A percentile compares a stretch with the other conserved stretches of the same genome.
These are phyloP conservation scores for Tricholoma sp. DNA, from an alignment of 768 basidiomycete genomes.

Conservation along the genomic window DNA sequence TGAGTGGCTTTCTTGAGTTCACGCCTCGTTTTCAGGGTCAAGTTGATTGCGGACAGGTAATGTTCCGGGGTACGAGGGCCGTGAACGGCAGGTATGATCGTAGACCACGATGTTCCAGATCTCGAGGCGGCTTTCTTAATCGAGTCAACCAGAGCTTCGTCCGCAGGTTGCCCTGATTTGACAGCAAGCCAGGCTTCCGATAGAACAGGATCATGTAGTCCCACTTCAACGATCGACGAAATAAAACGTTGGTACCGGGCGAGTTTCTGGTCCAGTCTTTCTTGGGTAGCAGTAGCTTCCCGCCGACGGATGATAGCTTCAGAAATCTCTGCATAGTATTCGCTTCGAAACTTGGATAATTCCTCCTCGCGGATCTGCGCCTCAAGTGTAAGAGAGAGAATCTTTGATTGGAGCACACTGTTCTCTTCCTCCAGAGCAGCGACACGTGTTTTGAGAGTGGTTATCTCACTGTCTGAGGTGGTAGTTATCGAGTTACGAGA, in stretches of 20 bases:
- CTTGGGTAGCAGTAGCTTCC: slow-evolving; percentile 19
- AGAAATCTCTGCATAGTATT: slow-evolving; percentile 23
- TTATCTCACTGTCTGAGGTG: neutral
- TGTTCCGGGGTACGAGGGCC: slow-evolving; percentile 26
- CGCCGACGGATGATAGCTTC: slow-evolving; percentile 19
- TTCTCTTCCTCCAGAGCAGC: slow-evolving; percentile 24
- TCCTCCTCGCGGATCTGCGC: slow-evolving; percentile 20
- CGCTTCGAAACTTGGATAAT: slow-evolving; percentile 19
- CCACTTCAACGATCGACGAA: slow-evolving; percentile 30
- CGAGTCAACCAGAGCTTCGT: slow-evolving; percentile 37
- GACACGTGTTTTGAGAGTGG: slow-evolving; percentile 6
- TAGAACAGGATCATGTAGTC: slow-evolving; percentile 27
- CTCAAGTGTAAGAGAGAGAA: slow-evolving; percentile 18
- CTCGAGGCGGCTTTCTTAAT: slow-evolving; percentile 37
- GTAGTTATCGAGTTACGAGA: neutral
- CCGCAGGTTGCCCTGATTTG: slow-evolving; percentile 27
- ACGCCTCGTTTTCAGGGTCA: slow-evolving; percentile 24
- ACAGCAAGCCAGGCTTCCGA: slow-evolving; percentile 23
- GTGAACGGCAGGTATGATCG: slow-evolving; percentile 29
- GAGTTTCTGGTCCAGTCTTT: slow-evolving; percentile 21
- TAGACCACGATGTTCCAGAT: slow-evolving; percentile 37
- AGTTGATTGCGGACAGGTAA: slow-evolving; percentile 28
- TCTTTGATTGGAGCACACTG: slow-evolving; percentile 14
- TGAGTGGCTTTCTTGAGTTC: slow-evolving; percentile 29
- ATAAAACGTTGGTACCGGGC: slow-evolving; percentile 30